Conservation (phyloP, 768 basidiomycete species). For the Naganishia kalamii region DNA sequence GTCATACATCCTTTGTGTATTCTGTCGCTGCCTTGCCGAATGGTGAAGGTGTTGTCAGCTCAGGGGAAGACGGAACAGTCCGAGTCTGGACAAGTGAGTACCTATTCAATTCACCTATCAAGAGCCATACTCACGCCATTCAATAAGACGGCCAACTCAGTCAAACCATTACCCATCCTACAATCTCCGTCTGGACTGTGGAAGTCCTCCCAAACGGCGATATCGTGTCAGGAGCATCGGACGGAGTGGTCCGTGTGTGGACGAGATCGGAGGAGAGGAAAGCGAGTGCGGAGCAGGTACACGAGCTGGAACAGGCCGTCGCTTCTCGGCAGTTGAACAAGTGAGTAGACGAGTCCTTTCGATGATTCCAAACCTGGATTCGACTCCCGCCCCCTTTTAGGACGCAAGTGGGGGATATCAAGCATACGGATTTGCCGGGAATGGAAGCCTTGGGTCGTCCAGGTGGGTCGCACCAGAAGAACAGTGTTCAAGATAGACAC, state of each 20-base stretch:
- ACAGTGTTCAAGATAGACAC: not conserved
- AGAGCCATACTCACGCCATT: slow-evolving; percentile 11
- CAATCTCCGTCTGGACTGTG: slow-evolving; percentile 95
- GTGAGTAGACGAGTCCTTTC: slow-evolving; percentile 29
- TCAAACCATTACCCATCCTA: slow-evolving; percentile 86
- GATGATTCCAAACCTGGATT: not conserved
- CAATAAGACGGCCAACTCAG: slow-evolving; percentile 71
- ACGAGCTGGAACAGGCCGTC: slow-evolving; percentile 53
- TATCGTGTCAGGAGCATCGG: slow-evolving; percentile 85
- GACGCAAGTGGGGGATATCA: slow-evolving; percentile 86
- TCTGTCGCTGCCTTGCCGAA: slow-evolving; percentile 69
- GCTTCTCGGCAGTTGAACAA: slow-evolving; percentile 71
- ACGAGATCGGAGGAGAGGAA: slow-evolving; percentile 62
- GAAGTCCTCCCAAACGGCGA: slow-evolving; percentile 82
- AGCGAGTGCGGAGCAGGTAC: slow-evolving; percentile 60
- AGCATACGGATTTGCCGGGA: slow-evolving; percentile 81
- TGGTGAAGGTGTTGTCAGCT: slow-evolving; percentile 71
- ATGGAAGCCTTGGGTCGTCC: slow-evolving; percentile 68
- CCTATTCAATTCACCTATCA: slow-evolving; percentile 7
- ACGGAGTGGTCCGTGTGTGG: slow-evolving; percentile 80
- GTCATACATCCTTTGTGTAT: slow-evolving; percentile 96
- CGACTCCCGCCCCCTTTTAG: slow-evolving; percentile 28
- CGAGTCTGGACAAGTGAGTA: slow-evolving; percentile 78
- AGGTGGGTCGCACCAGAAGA: slow-evolving; percentile 52
- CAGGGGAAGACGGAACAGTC: slow-evolving; percentile 88